Percentiles rank a stretch among this genome's conserved stretches.
Evolutionary conservation across 345 rosid genomes (phyloP).

Genomic region (Theobroma cacao): DNA sequence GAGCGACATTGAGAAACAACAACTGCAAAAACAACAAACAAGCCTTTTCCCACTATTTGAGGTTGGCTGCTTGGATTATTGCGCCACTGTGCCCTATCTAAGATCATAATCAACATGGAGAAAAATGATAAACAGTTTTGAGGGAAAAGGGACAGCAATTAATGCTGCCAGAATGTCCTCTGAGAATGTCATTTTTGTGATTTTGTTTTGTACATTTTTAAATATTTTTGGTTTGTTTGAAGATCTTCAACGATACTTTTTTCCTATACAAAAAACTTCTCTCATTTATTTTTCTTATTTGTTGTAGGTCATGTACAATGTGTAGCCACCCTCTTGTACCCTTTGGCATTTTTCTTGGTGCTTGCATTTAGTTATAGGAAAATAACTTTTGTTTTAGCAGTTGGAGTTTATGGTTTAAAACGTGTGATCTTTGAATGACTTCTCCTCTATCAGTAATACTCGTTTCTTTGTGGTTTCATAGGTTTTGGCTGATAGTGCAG

Average conservation of each 20-base stretch:
- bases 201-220: not conserved
- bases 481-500: conserved; percentile 88
- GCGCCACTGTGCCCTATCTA: not conserved
- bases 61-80: not conserved
- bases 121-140: not conserved
- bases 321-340: not conserved
- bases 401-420: conserved; percentile 5
- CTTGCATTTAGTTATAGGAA: conserved; percentile 1
- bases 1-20: not conserved
- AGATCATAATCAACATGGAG: not conserved
- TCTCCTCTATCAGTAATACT: conserved; percentile 7
- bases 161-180: not conserved
- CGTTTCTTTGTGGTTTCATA: conserved; percentile 33
- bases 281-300: not conserved
- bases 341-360: not conserved
- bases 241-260: not conserved
- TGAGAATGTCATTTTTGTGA: not conserved
- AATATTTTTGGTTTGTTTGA: not conserved
- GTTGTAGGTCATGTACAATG: not conserved
- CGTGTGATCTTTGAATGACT: conserved; percentile 2
- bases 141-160: not conserved
- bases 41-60: not conserved
- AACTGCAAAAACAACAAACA: not conserved
- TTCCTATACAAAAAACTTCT: not conserved
- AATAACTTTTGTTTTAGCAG: conserved; percentile 3